These are phyloP conservation scores for Tricholoma sp. DNA, from an alignment of 768 basidiomycete genomes.

Conservation along the genomic window DNA sequence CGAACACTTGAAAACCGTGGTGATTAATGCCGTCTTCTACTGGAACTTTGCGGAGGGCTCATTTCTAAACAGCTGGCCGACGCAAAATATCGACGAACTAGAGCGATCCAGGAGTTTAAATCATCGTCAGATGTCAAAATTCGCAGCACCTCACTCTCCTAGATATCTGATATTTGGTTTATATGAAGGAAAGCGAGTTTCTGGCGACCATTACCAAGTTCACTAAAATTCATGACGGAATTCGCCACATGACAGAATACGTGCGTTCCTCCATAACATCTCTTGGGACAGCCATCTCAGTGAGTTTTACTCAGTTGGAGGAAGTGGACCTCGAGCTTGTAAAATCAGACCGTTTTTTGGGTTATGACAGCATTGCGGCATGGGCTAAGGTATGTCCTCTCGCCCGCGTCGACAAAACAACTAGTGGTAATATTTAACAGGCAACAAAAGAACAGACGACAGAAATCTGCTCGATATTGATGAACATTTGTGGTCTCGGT, in stretches of 20 bases:
- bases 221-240: not conserved
- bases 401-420: not conserved
- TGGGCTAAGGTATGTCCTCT: not conserved
- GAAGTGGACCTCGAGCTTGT: not conserved
- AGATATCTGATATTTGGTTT: not conserved
- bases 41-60: too few relatives aligned
- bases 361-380: not conserved
- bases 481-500: not conserved
- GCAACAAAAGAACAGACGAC: not conserved
- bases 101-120: too few relatives aligned
- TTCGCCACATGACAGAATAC: not conserved
- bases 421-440: not conserved
- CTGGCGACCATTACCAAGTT: not conserved
- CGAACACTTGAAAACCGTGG: too few relatives aligned
- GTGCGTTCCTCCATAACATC: not conserved
- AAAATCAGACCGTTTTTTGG: not conserved
- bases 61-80: too few relatives aligned
- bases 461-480: not conserved
- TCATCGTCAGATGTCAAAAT: not conserved
- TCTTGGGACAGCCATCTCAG: not conserved
- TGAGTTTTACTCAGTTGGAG: not conserved
- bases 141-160: not conserved
- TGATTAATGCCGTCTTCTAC: too few relatives aligned
- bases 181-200: not conserved
- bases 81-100: too few relatives aligned